These are phyloP conservation scores for Clavulina sp. DNA, from an alignment of 768 basidiomycete species.

Conservation along the genomic window DNA sequence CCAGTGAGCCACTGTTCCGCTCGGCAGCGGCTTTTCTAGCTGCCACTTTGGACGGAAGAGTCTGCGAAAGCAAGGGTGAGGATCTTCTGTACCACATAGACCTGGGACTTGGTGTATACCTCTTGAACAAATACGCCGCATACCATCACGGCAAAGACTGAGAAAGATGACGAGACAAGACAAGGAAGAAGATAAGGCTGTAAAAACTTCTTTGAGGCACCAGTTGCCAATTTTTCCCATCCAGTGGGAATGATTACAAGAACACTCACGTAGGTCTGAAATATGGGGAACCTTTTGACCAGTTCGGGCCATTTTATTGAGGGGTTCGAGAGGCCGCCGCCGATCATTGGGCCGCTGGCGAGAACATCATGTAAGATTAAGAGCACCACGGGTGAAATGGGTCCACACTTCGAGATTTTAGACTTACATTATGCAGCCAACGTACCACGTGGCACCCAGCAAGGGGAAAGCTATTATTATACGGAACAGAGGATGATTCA, in stretches of 20 bases:
- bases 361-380: background rate
- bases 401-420: background rate
- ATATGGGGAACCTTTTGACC: conserved; percentile 29
- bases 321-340: conserved; percentile 42
- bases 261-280: conserved; percentile 17
- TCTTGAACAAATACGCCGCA: conserved; percentile 38
- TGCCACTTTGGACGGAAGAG: background rate
- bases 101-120: conserved; percentile 21
- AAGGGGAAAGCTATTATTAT: conserved; percentile 5
- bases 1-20: background rate
- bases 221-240: background rate
- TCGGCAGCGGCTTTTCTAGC: background rate
- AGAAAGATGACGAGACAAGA: conserved; percentile 28
- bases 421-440: conserved; percentile 7
- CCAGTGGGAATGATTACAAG: background rate
- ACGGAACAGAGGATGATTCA: background rate
- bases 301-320: conserved; percentile 30
- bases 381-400: too few relatives aligned
- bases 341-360: conserved; percentile 19
- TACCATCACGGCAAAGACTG: conserved; percentile 26
- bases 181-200: conserved; percentile 41
- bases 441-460: conserved; percentile 1
- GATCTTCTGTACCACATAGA: too few relatives aligned
- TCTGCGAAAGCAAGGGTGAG: background rate
- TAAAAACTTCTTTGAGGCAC: background rate